Evolutionary conservation across 1,284 basidiomycete species (phyloP), one percentile per base, ranked within the genome.

Genomic region (Moesziomyces sp.): DNA sequence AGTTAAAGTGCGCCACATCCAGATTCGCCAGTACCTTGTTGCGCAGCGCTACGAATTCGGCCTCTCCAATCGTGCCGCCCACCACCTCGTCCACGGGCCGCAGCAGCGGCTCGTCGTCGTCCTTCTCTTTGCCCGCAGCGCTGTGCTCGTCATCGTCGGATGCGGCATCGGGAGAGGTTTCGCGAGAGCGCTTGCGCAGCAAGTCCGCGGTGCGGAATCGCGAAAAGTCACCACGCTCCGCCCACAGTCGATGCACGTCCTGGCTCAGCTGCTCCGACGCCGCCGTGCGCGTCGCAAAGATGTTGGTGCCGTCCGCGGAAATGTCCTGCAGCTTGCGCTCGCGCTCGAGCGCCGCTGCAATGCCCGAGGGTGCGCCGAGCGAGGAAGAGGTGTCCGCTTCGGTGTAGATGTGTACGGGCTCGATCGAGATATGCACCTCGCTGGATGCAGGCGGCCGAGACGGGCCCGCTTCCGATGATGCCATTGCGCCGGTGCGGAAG

Each of bases 181-280:
- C 28, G 10, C 40, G 46, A 0, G 19, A 14, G 2, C 52, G 48
- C 33, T 53, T 67, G 10, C 35, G 21, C 33, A 19, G 7, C 33
- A 73, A 42, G 5, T 55, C 59, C 6, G 53, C n/a, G 1, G 52
- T 60, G 13, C 50, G 52, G 26, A 80, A 67, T 7, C 55, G 46
- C 10, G 67, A 65, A 46, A 80, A 81, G 43, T 81, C 79, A 18
- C 79, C 79, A 1, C 79, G 61, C 57, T 81, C 79, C 8, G 66
- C 61, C 79, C 77, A 80, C 24, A 81, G 49, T 13, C 69, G 58
- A n/a, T 51, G 45, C 3, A 76, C 71, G 23, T 65, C 66, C n/a
- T 65, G 53, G 33, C 55, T 43, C 7, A 74, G 58, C 24, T 64
- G 61, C 14, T 44, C 46, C 0, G 47, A 19, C 0, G 66, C 52